Evolutionary conservation across 352 stramenopile species (phyloP), one percentile per base, ranked within the genome.

Genomic region (Globisporangium cylindrosporum): DNA sequence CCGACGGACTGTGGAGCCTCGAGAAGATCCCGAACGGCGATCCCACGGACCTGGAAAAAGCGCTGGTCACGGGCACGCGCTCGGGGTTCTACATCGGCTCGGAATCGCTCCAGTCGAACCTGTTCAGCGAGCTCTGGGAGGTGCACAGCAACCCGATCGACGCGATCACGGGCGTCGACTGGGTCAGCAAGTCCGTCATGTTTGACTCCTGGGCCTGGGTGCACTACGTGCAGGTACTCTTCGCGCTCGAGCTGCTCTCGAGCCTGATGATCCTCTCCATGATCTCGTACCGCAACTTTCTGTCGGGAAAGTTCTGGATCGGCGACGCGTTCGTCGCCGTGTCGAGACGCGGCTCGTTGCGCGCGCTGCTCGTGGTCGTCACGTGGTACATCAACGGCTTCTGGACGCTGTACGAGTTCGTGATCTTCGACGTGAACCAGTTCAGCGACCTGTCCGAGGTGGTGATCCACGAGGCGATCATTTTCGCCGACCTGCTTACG

Each of bases 341-440:
- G 10, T 60, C 41, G 3, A 14, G 12, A 25, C 57, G 22, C 12
- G 22, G 20, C 3, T 73, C 73, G 60, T 27, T 81, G 3, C 68
- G 77, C 10, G 67, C 71, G 7, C 58, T 74, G 1, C 62, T 82
- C 15, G 69, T 85, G 10, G 67, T 80, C 27, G 22, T 70, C 18
- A 70, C 75, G 29, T 88, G 79, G 79, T 71, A 66, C n/a, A 68
- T 84, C 14, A 78, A 88, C 63, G 68, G 60, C 3, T 71, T 77
- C 43, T 88, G 77, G 77, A 77, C 70, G 2, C 43, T 86, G 10
- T 63, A 70, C 3, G 79, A 86, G 49, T 82, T 82, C 54, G 74
- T 73, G n/a, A 70, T 86, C 34, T 74, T 68, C 5, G 72, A 76
- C 4, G 72, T 67, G 4, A 80, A 82, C 32, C 66, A 75, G 24